Percentiles rank a stretch among this genome's conserved stretches.
Conservation (phyloP, 371 early-diverging fungal genomes). For the Apophysomyces trapeziformis region DNA sequence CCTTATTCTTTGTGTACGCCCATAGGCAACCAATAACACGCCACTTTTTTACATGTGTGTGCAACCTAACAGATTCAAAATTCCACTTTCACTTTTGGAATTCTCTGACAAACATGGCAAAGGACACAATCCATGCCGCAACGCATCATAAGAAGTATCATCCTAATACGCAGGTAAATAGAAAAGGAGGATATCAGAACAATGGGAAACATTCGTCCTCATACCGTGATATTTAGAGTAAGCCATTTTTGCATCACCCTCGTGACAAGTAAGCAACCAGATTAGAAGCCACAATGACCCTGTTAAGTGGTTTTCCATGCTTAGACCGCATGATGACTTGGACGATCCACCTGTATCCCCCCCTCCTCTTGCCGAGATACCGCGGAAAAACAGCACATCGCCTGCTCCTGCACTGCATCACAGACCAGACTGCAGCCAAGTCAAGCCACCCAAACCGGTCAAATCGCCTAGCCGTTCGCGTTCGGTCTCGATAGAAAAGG, state of each 20-base stretch:
- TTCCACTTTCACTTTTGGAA: conserved; percentile 27
- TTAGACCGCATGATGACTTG: neutral
- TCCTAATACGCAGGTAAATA: neutral
- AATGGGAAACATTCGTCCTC: neutral
- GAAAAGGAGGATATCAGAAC: conserved; percentile 10
- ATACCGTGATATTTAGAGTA: conserved; percentile 3
- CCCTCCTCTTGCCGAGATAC: conserved; percentile 8
- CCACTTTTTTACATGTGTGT: neutral
- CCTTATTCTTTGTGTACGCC: neutral
- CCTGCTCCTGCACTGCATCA: conserved; percentile 20
- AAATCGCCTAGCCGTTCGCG: neutral
- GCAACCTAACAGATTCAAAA: conserved; percentile 12
- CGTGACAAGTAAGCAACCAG: conserved; percentile 8
- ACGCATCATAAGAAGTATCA: neutral
- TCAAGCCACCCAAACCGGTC: neutral
- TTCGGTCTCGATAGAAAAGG: neutral
- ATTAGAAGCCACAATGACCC: neutral
- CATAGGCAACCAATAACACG: conserved; percentile 1
- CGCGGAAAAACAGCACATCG: conserved; percentile 26
- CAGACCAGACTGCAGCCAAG: neutral
- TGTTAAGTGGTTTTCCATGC: conserved; percentile 2
- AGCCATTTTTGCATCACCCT: neutral
- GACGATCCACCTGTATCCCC: conserved; percentile 8
- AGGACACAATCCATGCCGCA: neutral
- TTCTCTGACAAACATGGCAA: neutral